Evolutionary conservation across 2,329 filamentous ascomycete genomes (phyloP).

Genomic region (Dothideomycetidae sp.): DNA sequence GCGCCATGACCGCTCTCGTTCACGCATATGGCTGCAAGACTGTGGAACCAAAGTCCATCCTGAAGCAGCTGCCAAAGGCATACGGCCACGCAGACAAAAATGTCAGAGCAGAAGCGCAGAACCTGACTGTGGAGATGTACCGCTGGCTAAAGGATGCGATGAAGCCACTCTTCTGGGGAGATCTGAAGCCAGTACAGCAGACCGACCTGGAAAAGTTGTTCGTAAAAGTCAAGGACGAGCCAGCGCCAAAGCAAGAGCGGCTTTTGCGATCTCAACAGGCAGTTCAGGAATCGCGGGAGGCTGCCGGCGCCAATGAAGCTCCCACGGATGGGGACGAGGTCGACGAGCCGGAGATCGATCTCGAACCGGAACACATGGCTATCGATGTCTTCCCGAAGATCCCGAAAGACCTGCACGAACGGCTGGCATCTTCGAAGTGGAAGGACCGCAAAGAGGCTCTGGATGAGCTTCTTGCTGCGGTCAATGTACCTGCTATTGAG

Average conservation of each 20-base stretch:
- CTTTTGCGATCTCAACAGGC: constrained; percentile 81
- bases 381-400: constrained; percentile 75
- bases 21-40: constrained; percentile 93
- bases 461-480: constrained; percentile 58
- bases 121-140: constrained; percentile 84
- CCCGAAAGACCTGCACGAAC: constrained; percentile 67
- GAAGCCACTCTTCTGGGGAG: constrained; percentile 95
- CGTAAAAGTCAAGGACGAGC: constrained; percentile 80
- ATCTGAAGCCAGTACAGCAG: constrained; percentile 91
- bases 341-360: constrained; percentile 58
- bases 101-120: constrained; percentile 84
- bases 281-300: constrained; percentile 54
- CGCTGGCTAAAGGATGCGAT: constrained; percentile 94
- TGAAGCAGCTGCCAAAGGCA: constrained; percentile 76
- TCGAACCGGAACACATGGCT: constrained; percentile 52
- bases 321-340: constrained; percentile 32
- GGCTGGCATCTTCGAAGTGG: constrained; percentile 85
- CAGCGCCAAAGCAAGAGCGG: constrained; percentile 76
- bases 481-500: constrained; percentile 84
- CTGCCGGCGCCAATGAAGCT: constrained; percentile 41
- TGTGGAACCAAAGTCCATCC: constrained; percentile 78
- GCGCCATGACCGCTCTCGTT: constrained; percentile 68
- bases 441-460: constrained; percentile 94
- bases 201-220: constrained; percentile 87
- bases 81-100: constrained; percentile 98